Base-by-base conservation (phyloP, 2,329 filamentous ascomycete genomes). In the Pyricularia pennisetigena region DNA sequence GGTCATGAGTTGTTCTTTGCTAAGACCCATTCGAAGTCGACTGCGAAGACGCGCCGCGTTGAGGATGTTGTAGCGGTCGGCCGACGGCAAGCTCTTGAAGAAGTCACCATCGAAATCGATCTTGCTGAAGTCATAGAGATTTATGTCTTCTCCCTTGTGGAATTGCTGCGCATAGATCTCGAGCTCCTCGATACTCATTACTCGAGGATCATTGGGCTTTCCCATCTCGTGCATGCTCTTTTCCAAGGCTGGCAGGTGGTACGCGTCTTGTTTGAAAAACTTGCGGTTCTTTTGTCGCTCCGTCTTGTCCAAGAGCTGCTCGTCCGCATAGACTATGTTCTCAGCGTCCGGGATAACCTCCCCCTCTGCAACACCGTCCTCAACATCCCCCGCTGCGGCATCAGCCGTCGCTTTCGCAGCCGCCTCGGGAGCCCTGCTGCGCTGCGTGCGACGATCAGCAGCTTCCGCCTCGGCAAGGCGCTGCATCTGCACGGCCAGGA, bases 61-160 rank as follows among this genome's bases (percentile, higher is more conserved):
- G 26, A 99, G 80, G 67, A 99, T 99, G 74, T 98, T 98, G 81
- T 99, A 99, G 65, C 94, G 88, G 80, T 99, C 95, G 1, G 90
- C 90, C 0, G 93, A 85, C 0, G 96, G 95, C 69, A 99, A 79
- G 76, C 93, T 97, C 76, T 91, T 87, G 80, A 99, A 99, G 79
- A 99, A 99, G 14, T 94, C 88, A 72, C 94, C 92, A 72, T 98
- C 91, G 74, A 98, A 99, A 76, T 99, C 95, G 73, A 99, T 99
- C 79, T 98, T 98, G 75, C 92, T 96, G 76, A 99, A 99, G 79
- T 98, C 94, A 78, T 98, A 98, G 5, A 94, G 79, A 71, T 90
- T 89, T 73, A 98, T 90, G 76, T 98, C 94, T 78, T 98, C 93
- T 68, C 95, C 95, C 70, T 88, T 88, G 74, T 97, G 88, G 74